These are phyloP conservation scores for Santalum album DNA, from an alignment of 164 flowering plant genomes.

Conservation along the genomic window DNA sequence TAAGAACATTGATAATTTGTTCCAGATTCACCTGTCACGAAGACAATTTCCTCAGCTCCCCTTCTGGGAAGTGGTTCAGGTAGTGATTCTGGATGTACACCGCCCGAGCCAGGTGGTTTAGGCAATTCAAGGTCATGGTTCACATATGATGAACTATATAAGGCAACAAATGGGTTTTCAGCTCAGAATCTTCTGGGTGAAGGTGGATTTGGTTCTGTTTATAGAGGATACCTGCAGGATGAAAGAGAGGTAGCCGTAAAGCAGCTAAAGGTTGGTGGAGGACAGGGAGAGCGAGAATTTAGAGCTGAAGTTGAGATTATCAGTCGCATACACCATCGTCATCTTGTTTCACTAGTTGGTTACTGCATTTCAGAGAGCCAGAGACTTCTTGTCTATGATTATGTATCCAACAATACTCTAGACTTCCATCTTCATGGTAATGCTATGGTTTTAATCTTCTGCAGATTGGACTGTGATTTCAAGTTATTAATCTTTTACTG, in stretches of 20 bases:
- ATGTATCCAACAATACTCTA: conserved; percentile 73
- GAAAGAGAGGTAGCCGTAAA: conserved; percentile 87
- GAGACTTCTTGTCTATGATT: conserved; percentile 78
- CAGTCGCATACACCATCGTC: conserved; percentile 74
- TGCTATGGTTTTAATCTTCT: conserved; percentile 1
- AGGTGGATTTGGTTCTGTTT: conserved; percentile 88
- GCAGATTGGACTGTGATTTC: neutral
- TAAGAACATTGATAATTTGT: conserved; percentile 6
- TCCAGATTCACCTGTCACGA: conserved; percentile 33
- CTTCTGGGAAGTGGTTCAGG: conserved; percentile 36
- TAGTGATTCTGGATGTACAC: conserved; percentile 27
- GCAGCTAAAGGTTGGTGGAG: conserved; percentile 71
- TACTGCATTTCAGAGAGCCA: conserved; percentile 64
- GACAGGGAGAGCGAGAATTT: conserved; percentile 89
- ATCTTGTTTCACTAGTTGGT: conserved; percentile 87
- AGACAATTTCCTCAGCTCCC: conserved; percentile 33
- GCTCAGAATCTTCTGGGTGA: conserved; percentile 64
- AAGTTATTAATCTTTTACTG: neutral
- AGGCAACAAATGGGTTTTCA: conserved; percentile 75
- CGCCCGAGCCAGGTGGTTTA: conserved; percentile 50
- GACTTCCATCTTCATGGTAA: conserved; percentile 90
- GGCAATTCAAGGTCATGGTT: conserved; percentile 68
- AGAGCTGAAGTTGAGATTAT: conserved; percentile 74
- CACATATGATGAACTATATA: conserved; percentile 55
- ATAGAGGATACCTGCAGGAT: conserved; percentile 63